Evolutionary conservation across 345 rosid species (phyloP).

Genomic region (Psidium guajava): DNA sequence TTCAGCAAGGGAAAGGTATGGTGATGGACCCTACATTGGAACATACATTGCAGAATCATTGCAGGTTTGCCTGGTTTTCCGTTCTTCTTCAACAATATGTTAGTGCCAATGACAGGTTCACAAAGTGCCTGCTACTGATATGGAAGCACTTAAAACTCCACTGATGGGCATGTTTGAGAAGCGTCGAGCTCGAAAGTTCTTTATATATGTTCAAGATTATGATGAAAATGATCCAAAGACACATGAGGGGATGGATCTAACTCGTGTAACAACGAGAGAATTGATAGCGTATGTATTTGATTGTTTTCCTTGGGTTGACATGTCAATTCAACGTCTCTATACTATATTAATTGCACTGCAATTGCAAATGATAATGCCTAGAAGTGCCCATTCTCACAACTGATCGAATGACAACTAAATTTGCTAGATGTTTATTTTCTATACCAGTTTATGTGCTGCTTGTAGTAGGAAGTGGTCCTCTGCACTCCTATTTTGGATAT

Average conservation of each 20-base stretch:
- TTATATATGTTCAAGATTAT: conserved; percentile 81
- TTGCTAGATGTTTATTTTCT: neutral
- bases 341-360: neutral
- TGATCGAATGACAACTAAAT: neutral
- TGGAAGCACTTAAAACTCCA: conserved; percentile 94
- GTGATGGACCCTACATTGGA: neutral
- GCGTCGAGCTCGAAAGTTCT: conserved; percentile 91
- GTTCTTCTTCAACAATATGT: neutral
- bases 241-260: conserved; percentile 93
- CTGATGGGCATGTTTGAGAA: conserved; percentile 98
- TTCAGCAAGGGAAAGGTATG: conserved; percentile 86
- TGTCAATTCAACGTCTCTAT: neutral
- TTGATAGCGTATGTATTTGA: conserved; percentile 60
- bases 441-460: neutral
- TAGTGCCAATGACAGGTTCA: conserved; percentile 42
- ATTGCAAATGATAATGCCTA: neutral
- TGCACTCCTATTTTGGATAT: neutral
- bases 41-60: neutral
- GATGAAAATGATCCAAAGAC: conserved; percentile 77
- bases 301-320: neutral
- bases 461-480: neutral
- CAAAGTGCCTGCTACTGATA: conserved; percentile 92
- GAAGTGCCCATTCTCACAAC: neutral
- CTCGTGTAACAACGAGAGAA: conserved; percentile 66
- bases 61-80: neutral